Evolutionary conservation across 805 yeast genomes (phyloP), one percentile per base, ranked within the genome.

Genomic region (Wickerhamiella shivajii): DNA sequence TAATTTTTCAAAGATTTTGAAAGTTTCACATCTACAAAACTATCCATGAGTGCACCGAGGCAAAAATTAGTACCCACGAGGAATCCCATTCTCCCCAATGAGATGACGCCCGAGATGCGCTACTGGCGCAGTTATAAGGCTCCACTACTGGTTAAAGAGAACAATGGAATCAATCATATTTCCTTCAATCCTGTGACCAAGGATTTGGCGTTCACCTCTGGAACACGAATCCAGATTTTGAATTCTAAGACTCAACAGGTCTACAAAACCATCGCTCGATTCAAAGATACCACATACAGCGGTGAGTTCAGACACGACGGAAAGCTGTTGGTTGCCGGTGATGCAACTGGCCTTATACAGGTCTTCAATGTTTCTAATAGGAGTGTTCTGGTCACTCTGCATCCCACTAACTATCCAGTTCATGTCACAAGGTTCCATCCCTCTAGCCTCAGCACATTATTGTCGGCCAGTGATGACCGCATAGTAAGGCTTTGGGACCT

Each of bases 161-260:
- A 80, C 57, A 84, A 80, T 55, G 81, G 96, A 25, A 81, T 90
- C 27, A 74, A 79, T 22, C 92, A 83, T 52, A 74, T 90, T 36
- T 67, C 75, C 42, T 90, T 90, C 65, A 84, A 79, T 52, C 95
- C 95, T 2, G 67, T 65, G 24, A 60, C 74, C 11, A 93, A 95
- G 4, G 69, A 90, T 57, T 79, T 87, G 59, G 97, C 96, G 16
- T 80, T 90, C 22, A 79, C 96, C 1, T 74, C 92, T 19, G 75
- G 93, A 13, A 77, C 96, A 0, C 67, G 96, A 50, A 79, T 90
- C 37, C 97, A 90, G 54, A 72, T 90, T 6, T 80, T 87, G 49
- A 79, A 93, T 0, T 76, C 94, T n/a, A 81, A 81, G 54, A 90
- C 97, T 0, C 68, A 96, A 47, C 93, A 83, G 51, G 94, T 85